Percentiles rank a stretch among this genome's conserved stretches.
These are phyloP conservation scores for Tremellales sp. DNA, from an alignment of 1,284 basidiomycete genomes.

Conservation along the genomic window DNA sequence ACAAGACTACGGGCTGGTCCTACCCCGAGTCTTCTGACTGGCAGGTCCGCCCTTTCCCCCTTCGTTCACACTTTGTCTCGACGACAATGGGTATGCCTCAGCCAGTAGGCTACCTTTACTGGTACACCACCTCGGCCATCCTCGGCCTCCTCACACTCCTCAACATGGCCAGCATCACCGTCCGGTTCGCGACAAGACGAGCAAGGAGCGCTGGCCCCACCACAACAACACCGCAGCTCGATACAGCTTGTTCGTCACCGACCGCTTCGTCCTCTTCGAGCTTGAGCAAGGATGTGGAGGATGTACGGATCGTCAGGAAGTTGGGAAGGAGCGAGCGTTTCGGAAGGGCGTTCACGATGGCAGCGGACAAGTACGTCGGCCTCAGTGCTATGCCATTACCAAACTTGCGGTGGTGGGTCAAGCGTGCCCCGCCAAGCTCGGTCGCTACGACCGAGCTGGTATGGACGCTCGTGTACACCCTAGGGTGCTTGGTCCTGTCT, in stretches of 20 bases:
- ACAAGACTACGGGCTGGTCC: too few species aligned
- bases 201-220: neutral
- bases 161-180: constrained; percentile 14
- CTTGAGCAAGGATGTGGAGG: neutral
- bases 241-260: neutral
- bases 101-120: constrained; percentile 26
- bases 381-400: constrained; percentile 13
- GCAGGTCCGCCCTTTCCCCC: too few species aligned
- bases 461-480: constrained; percentile 16
- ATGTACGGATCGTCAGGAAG: neutral
- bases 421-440: neutral
- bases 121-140: constrained; percentile 29
- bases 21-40: too few species aligned
- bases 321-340: neutral
- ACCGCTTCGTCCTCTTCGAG: constrained; percentile 1
- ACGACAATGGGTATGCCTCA: constrained; percentile 11
- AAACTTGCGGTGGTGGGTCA: constrained; percentile 2
- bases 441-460: constrained; percentile 16
- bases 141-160: constrained; percentile 19
- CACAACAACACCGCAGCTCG: neutral
- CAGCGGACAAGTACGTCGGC: constrained; percentile 13
- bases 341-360: neutral
- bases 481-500: constrained; percentile 18
- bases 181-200: neutral
- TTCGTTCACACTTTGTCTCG: neutral